Evolutionary conservation across 2,329 filamentous ascomycete species (phyloP).

Genomic region (Cordyceps cicadae): DNA sequence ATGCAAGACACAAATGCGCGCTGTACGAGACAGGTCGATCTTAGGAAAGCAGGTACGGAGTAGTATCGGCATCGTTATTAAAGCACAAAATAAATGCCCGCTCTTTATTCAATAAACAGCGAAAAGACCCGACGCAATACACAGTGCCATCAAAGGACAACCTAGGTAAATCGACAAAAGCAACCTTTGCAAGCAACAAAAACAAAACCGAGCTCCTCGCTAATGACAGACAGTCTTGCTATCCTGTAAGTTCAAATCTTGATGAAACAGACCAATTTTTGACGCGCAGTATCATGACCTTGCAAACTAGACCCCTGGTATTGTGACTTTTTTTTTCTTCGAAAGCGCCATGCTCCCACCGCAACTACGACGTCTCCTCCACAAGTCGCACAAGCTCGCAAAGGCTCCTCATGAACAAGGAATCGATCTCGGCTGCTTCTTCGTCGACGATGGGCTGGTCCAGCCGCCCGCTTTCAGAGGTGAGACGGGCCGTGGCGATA

Average conservation of each 20-base stretch:
- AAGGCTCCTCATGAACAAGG: constrained; percentile 31
- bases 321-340: background rate
- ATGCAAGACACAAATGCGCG: background rate
- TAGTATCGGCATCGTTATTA: background rate
- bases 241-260: background rate
- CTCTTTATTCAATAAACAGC: background rate
- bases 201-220: background rate
- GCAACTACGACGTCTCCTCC: constrained; percentile 22
- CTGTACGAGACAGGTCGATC: background rate
- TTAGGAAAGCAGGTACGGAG: no score
- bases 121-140: background rate
- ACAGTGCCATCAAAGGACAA: background rate
- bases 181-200: background rate
- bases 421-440: constrained; percentile 25
- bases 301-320: background rate
- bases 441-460: constrained; percentile 24
- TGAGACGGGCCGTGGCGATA: constrained; percentile 38
- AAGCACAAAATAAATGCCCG: background rate
- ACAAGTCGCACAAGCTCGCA: constrained; percentile 35
- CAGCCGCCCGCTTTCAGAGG: constrained; percentile 22
- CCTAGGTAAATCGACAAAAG: background rate
- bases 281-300: background rate
- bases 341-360: background rate
- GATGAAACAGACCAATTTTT: background rate
- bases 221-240: constrained; percentile 1